These are phyloP conservation scores for Ceratobasidium sp. DNA, from an alignment of 1,284 basidiomycete genomes.

Conservation along the genomic window DNA sequence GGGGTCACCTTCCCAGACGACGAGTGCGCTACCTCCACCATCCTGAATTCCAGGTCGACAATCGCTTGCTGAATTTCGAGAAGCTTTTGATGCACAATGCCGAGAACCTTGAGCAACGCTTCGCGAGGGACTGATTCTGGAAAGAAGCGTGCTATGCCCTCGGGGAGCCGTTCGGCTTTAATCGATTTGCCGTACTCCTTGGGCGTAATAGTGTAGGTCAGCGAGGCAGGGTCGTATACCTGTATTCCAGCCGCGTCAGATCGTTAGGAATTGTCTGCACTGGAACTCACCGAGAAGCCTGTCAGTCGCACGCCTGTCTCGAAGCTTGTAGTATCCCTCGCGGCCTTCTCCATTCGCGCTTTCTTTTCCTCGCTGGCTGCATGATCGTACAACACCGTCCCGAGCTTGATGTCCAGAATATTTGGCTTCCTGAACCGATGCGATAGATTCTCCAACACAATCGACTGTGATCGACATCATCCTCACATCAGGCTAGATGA, in stretches of 20 bases:
- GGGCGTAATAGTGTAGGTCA: conserved; percentile 64
- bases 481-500: conserved; percentile 1
- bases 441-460: conserved; percentile 87
- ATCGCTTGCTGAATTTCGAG: conserved; percentile 63
- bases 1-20: conserved; percentile 83
- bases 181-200: conserved; percentile 86
- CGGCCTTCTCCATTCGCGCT: conserved; percentile 75
- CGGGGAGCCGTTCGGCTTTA: conserved; percentile 66
- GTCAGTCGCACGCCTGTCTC: conserved; percentile 83
- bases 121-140: conserved; percentile 63
- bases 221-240: conserved; percentile 73
- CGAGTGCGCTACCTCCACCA: conserved; percentile 83
- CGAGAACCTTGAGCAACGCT: conserved; percentile 66
- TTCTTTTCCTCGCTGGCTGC: conserved; percentile 77
- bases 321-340: conserved; percentile 72
- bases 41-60: conserved; percentile 68
- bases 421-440: conserved; percentile 78
- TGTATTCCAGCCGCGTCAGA: conserved; percentile 46
- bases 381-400: conserved; percentile 80
- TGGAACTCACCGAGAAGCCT: conserved; percentile 78
- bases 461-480: conserved; percentile 56
- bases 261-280: not conserved
- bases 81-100: conserved; percentile 62
- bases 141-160: conserved; percentile 82
- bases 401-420: conserved; percentile 91